phyloP scores from a whole-genome alignment of 169 alveolate species.

The Cystoisospora suis region DNA sequence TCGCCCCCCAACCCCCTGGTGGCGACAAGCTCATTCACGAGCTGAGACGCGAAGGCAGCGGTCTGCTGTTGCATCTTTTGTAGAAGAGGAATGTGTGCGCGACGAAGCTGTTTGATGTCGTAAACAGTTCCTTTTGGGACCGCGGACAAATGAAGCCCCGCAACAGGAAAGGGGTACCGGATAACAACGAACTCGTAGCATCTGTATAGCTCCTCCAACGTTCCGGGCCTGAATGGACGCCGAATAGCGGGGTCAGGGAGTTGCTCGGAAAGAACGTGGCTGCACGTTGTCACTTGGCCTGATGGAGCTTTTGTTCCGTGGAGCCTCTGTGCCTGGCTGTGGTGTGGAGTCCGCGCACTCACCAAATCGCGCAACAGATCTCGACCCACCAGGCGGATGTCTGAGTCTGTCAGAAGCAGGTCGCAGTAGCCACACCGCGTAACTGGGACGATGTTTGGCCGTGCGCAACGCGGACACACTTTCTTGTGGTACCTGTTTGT shows the following conservation, averaged over 20 bases:
- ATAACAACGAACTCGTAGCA: slow-evolving; percentile 35
- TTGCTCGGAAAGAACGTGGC: too few species aligned
- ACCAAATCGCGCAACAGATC: slow-evolving; percentile 45
- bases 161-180: not conserved
- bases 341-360: slow-evolving; percentile 4
- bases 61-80: slow-evolving; percentile 4
- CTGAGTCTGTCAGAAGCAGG: slow-evolving; percentile 6
- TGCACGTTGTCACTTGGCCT: too few species aligned
- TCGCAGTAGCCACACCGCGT: slow-evolving; percentile 29
- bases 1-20: not conserved
- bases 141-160: slow-evolving; percentile 32
- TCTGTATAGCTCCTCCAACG: slow-evolving; percentile 15
- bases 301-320: too few species aligned
- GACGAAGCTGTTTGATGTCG: slow-evolving; percentile 46
- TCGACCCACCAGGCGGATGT: slow-evolving; percentile 40
- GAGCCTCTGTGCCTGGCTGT: slow-evolving; percentile 28
- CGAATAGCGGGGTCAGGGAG: too few species aligned
- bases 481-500: slow-evolving; percentile 57
- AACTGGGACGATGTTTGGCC: slow-evolving; percentile 46
- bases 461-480: slow-evolving; percentile 33
- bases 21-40: not conserved
- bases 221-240: too few species aligned
- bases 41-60: not conserved
- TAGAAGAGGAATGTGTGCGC: slow-evolving; percentile 27
- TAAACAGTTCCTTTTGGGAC: slow-evolving; percentile 40